Evolutionary conservation across 1,284 basidiomycete species (phyloP).

Genomic region (Cutaneotrichosporon cutaneum): DNA sequence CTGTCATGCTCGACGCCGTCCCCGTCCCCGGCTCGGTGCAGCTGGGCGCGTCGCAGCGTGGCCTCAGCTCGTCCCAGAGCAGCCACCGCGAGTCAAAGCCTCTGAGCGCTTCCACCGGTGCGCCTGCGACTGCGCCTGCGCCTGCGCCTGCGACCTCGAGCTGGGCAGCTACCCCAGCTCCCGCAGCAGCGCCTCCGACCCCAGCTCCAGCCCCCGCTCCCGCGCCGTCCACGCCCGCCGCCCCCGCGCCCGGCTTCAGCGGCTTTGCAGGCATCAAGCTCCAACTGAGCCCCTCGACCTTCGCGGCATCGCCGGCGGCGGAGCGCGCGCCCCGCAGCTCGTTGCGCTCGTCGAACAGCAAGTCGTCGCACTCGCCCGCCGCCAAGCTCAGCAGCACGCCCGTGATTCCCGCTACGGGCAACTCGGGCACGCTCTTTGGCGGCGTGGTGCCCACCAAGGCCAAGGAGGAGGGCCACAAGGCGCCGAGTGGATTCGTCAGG

Average conservation of each 20-base stretch:
- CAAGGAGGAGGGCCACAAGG: slow-evolving; percentile 11
- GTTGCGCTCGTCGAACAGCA: background rate
- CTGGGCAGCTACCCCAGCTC: background rate
- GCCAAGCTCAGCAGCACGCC: slow-evolving; percentile 16
- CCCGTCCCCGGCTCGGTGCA: slow-evolving; percentile 16
- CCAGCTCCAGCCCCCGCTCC: background rate
- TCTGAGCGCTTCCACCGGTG: background rate
- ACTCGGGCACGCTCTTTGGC: slow-evolving; percentile 18
- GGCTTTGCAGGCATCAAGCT: slow-evolving; percentile 34
- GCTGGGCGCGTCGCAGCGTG: background rate
- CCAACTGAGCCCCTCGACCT: slow-evolving; percentile 29
- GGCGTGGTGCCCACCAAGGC: slow-evolving; percentile 12
- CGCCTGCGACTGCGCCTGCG: background rate
- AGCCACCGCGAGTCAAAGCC: background rate
- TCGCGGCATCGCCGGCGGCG: background rate
- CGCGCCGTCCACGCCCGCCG: background rate
- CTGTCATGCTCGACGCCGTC: slow-evolving; percentile 21
- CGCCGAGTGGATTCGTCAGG: slow-evolving; percentile 34
- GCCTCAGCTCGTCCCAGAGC: background rate
- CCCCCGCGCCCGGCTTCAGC: slow-evolving; percentile 3
- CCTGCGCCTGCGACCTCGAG: background rate
- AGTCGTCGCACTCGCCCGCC: slow-evolving; percentile 22
- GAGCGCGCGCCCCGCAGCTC: background rate
- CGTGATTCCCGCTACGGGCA: background rate
- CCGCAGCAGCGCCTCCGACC: background rate